Evolutionary conservation across 2,329 filamentous ascomycete genomes (phyloP).

Genomic region (Phaeosphaeria sp.): DNA sequence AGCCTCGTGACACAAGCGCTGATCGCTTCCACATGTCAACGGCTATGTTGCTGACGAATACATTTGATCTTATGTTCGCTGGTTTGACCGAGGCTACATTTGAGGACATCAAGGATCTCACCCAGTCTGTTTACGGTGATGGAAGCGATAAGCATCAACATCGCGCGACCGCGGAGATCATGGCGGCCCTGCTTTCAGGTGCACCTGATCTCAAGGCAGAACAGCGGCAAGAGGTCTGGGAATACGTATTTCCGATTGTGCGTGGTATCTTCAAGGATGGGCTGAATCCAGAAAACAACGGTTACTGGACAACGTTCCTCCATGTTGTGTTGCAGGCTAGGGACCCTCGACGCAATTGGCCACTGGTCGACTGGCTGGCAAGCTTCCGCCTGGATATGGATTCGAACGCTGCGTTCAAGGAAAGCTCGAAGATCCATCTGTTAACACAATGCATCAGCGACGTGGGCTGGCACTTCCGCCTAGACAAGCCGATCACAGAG

Average conservation of each 20-base stretch:
- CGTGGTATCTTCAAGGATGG: constrained; percentile 87
- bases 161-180: constrained; percentile 90
- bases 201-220: constrained; percentile 79
- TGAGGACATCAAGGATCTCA: constrained; percentile 85
- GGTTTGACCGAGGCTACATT: constrained; percentile 79
- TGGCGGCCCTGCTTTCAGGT: constrained; percentile 82
- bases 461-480: constrained; percentile 93
- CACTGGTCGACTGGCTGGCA: constrained; percentile 81
- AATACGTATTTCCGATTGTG: constrained; percentile 87
- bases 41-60: constrained; percentile 84
- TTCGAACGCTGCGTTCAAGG: constrained; percentile 98
- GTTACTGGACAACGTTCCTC: constrained; percentile 94
- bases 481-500: constrained; percentile 84
- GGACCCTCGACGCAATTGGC: constrained; percentile 86
- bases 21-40: constrained; percentile 92
- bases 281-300: constrained; percentile 89
- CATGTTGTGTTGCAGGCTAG: constrained; percentile 88
- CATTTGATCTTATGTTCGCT: constrained; percentile 88
- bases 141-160: constrained; percentile 98
- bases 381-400: constrained; percentile 91
- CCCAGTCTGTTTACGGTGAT: constrained; percentile 81
- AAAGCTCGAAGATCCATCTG: constrained; percentile 93
- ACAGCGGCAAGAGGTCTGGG: constrained; percentile 80
- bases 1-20: constrained; percentile 79
- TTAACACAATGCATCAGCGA: constrained; percentile 88